These are phyloP conservation scores for Wallacemonas collosoma DNA, from an alignment of 208 protist species.

Conservation along the genomic window DNA sequence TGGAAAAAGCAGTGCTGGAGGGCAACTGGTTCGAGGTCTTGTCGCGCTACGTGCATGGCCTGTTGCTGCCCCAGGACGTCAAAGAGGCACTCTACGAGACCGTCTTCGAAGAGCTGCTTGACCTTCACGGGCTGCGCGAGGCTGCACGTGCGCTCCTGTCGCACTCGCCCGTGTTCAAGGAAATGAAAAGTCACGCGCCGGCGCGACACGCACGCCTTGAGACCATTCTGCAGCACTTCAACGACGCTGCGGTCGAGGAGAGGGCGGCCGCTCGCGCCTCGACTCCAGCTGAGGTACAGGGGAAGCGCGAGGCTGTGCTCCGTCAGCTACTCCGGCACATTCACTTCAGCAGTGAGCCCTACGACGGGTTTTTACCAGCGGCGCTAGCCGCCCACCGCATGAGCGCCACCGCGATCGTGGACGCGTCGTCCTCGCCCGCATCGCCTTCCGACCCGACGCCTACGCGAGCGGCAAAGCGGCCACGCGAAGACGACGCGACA, in stretches of 20 bases:
- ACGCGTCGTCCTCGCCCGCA: neutral
- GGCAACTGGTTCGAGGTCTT: conserved; percentile 80
- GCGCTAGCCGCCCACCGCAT: conserved; percentile 30
- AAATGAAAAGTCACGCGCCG: conserved; percentile 47
- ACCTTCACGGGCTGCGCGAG: conserved; percentile 57
- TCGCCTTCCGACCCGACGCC: neutral
- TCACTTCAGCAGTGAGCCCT: conserved; percentile 49
- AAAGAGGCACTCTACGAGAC: conserved; percentile 71
- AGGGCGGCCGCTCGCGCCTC: neutral
- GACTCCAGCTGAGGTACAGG: conserved; percentile 26
- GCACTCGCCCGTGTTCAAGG: conserved; percentile 70
- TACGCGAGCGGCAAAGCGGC: conserved; percentile 5
- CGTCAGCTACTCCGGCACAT: conserved; percentile 52
- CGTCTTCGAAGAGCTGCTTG: conserved; percentile 81
- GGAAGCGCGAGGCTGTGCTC: conserved; percentile 47
- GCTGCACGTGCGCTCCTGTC: conserved; percentile 73
- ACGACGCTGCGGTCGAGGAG: conserved; percentile 28
- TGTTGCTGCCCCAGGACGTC: conserved; percentile 72
- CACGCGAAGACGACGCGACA: neutral
- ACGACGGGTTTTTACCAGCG: conserved; percentile 48
- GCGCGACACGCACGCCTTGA: conserved; percentile 71
- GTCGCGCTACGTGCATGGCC: conserved; percentile 54
- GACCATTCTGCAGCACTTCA: conserved; percentile 49
- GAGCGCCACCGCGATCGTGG: neutral
- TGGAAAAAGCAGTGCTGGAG: conserved; percentile 61